phyloP scores from a whole-genome alignment of 352 stramenopile genomes.

The Phytophthora agathidicida region DNA sequence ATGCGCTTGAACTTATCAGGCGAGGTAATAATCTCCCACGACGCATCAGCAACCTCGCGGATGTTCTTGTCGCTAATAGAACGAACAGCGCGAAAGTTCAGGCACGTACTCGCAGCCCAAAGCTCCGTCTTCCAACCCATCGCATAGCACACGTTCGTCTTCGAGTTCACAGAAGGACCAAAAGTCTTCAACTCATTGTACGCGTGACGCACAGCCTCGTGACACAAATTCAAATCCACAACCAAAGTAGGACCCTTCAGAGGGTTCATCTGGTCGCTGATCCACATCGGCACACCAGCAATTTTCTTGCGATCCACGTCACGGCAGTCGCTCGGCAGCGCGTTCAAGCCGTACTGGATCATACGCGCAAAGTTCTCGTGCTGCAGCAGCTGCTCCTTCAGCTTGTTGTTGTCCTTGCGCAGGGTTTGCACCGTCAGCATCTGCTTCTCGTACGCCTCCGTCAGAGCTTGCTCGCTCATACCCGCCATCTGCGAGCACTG shows the following conservation, averaged over 20 bases:
- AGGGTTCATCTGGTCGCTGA: conserved; percentile 83
- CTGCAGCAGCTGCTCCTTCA: conserved; percentile 81
- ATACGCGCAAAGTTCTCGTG: conserved; percentile 87
- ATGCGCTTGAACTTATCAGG: conserved; percentile 85
- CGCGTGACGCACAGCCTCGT: conserved; percentile 77
- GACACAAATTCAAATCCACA: conserved; percentile 77
- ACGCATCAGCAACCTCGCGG: conserved; percentile 69
- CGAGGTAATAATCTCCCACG: conserved; percentile 85
- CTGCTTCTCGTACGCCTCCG: conserved; percentile 84
- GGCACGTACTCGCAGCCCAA: conserved; percentile 76
- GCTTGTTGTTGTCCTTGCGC: conserved; percentile 85
- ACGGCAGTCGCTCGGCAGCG: conserved; percentile 74
- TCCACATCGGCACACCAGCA: conserved; percentile 72
- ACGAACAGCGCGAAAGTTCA: conserved; percentile 77
- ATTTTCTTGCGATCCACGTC: conserved; percentile 85
- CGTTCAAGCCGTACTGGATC: conserved; percentile 86
- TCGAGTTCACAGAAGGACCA: conserved; percentile 75
- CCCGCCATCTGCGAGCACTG: conserved; percentile 82
- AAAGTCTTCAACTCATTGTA: conserved; percentile 85
- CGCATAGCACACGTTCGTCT: conserved; percentile 86
- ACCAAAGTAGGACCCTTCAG: conserved; percentile 78
- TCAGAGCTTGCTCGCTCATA: conserved; percentile 82
- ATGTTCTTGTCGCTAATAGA: conserved; percentile 74
- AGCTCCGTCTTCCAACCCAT: conserved; percentile 89
- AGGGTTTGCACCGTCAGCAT: conserved; percentile 81